Evolutionary conservation across 768 basidiomycete genomes (phyloP), one percentile per base, ranked within the genome.

Genomic region (Boletus rubescentipes): DNA sequence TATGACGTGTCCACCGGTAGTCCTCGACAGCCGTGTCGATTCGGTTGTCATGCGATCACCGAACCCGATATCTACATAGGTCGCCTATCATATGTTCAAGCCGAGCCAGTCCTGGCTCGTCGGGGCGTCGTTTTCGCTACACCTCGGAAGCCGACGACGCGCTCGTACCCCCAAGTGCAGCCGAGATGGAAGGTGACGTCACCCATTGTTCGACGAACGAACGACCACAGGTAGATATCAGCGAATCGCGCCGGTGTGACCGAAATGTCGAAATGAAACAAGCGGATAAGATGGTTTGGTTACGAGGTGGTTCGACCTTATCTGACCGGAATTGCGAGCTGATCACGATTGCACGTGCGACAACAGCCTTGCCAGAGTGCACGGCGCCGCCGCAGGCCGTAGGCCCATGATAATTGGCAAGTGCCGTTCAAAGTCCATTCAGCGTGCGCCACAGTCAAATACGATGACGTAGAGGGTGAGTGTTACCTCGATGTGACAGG

Each of bases 381-480:
- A n/a, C n/a, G n/a, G n/a, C n/a, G n/a, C n/a, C n/a, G n/a, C n/a
- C n/a, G n/a, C n/a, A n/a, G n/a, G n/a, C n/a, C n/a, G n/a, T n/a
- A n/a, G n/a, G n/a, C n/a, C n/a, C n/a, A n/a, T n/a, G n/a, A n/a
- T n/a, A n/a, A n/a, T n/a, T n/a, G n/a, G n/a, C n/a, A n/a, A n/a
- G n/a, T n/a, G n/a, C n/a, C n/a, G n/a, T n/a, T n/a, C n/a, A n/a
- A 30, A 18, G 23, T 8, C 18, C 39, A 11, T 29, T 31, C 30
- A 18, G 5, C 7, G 3, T 14, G 30, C 30, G 14, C 44, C 41
- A 38, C 47, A 18, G 7, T 18, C 29, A 29, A 26, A 15, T 9
- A 60, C n/a, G n/a, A n/a, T 63, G 53, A 62, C 48, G 53, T 51
- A 5, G 46, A 32, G 46, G 59, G 39, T 16, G 23, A 37, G 34